phyloP scores from a whole-genome alignment of 208 protist species.

The Crithidia sp. region DNA sequence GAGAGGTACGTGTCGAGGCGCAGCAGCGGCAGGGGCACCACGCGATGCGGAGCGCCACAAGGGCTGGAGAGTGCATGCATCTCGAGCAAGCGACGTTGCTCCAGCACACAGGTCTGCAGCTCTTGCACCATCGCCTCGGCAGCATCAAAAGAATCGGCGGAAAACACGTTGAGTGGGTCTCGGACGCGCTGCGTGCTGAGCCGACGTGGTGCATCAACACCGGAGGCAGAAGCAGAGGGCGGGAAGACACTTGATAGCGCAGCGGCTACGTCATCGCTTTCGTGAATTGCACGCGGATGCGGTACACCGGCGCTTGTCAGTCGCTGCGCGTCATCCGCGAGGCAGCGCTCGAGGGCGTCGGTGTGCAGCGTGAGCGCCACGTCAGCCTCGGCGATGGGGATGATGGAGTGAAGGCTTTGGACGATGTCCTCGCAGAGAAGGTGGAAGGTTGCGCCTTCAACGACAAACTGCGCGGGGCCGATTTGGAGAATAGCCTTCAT shows the following conservation, averaged over 20 bases:
- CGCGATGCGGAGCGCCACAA: background rate
- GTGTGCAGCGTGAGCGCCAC: constrained; percentile 33
- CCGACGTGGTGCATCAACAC: no score
- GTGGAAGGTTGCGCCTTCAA: constrained; percentile 43
- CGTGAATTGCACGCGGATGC: background rate
- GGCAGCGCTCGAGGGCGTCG: constrained; percentile 22
- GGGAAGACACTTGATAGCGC: background rate
- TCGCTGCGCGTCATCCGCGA: constrained; percentile 22
- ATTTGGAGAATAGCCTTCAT: constrained; percentile 53
- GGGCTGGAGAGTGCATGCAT: background rate
- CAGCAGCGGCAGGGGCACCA: constrained; percentile 35
- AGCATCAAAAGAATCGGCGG: constrained; percentile 37
- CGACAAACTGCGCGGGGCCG: constrained; percentile 40
- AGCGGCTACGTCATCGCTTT: background rate
- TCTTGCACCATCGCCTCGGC: constrained; percentile 28
- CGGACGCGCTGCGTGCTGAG: background rate
- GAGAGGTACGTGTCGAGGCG: constrained; percentile 34
- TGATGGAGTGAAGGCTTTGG: constrained; percentile 30
- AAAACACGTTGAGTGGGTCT: constrained; percentile 35
- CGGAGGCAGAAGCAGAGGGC: no score
- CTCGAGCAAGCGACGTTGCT: constrained; percentile 24
- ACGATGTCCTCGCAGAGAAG: constrained; percentile 42
- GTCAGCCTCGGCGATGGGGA: constrained; percentile 17
- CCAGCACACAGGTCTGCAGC: constrained; percentile 23
- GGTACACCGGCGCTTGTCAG: constrained; percentile 1